Base-by-base conservation (phyloP, 2,329 filamentous ascomycete genomes). In the Cryphonectria nitschkei region DNA sequence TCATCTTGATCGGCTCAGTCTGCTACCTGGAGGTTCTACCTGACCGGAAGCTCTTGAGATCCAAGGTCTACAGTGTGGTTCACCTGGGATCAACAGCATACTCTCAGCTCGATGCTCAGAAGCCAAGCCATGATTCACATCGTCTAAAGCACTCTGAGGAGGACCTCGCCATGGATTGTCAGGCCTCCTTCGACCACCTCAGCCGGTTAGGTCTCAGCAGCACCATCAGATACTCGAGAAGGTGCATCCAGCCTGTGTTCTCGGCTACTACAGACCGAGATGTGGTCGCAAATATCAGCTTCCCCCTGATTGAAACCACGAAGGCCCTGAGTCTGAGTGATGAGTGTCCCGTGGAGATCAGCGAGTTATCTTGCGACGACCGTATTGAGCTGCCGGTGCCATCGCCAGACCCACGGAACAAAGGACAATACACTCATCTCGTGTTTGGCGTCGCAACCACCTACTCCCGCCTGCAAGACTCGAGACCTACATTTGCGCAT, bases 371-470 rank as follows among this genome's bases (percentile, higher is more conserved):
- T 0, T 70, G 70, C n/a, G 70, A 72, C 2, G 68, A 67, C 3
- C 43, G 4, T 22, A 29, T 72, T 34, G 60, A 69, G 22, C 63
- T 72, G 9, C 26, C 68, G 19, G 70, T 72, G 34, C 70, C 70
- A 32, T 37, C 62, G n/a, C 62, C 70, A 22, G 54, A 67, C 39
- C 70, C 70, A 13, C 54, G 52, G 14, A 65, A 29, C 22, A 43
- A 19, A 32, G 78, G 79, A 46, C 75, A 77, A 1, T 72, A 72
- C 26, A 26, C n/a, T 3, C 63, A 72, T 37, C 64, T 72, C 19
- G 41, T 72, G 2, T 72, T 72, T 16, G 70, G 65, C 46, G 43
- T 70, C 14, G 70, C 70, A 26, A 72, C 70, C 50, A 65, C 62
- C 22, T 64, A 56, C 50, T 22, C 64, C 34, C 67, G 70, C 29